Evolutionary conservation across 1,284 basidiomycete genomes (phyloP).

Genomic region (Agaricales sp.): DNA sequence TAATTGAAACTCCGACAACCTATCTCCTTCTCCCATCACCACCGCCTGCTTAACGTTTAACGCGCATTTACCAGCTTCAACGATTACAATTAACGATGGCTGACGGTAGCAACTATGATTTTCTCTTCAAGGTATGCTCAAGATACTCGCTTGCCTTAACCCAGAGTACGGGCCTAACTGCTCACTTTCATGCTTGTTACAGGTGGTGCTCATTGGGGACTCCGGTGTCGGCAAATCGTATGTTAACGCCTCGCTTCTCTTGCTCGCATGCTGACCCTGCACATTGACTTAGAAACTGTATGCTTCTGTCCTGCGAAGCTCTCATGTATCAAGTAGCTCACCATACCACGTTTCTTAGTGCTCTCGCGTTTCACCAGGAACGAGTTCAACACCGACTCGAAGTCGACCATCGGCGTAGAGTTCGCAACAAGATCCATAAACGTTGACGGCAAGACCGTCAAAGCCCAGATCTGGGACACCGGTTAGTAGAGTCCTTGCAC

Average conservation of each 20-base stretch:
- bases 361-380: conserved; percentile 97
- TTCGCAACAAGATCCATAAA: conserved; percentile 95
- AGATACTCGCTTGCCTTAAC: neutral
- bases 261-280: conserved; percentile 1
- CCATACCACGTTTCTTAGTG: conserved; percentile 38
- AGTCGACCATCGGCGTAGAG: conserved; percentile 99
- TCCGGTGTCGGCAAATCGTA: conserved; percentile 98
- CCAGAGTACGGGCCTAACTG: no score
- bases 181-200: no score
- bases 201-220: conserved; percentile 98
- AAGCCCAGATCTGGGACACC: conserved; percentile 99
- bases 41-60: neutral
- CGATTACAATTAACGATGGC: conserved; percentile 43
- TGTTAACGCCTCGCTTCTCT: conserved; percentile 23
- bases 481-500: conserved; percentile 51
- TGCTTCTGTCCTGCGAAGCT: conserved; percentile 11
- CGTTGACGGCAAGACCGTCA: conserved; percentile 94
- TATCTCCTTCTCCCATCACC: neutral
- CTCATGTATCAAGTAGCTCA: conserved; percentile 23
- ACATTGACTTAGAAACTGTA: conserved; percentile 22
- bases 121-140: conserved; percentile 81
- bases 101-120: conserved; percentile 90
- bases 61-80: no score
- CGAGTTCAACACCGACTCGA: conserved; percentile 98
- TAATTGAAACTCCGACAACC: neutral